Evolutionary conservation across 202 grass and related monocot genomes (phyloP).

Genomic region (Cymbopogon flexuosus): DNA sequence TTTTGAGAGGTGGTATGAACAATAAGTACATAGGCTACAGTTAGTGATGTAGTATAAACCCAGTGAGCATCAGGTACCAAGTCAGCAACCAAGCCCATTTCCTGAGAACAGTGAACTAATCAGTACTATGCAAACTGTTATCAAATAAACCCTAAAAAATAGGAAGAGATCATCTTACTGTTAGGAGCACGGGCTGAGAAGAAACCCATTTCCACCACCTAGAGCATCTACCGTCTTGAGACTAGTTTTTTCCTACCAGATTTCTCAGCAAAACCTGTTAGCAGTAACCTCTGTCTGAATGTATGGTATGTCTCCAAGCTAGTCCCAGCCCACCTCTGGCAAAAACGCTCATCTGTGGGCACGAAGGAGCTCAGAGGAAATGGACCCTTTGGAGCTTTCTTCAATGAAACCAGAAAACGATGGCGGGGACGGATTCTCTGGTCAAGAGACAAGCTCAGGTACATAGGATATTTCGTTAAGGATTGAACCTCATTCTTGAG

Average conservation of each 20-base stretch:
- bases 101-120: constrained; percentile 37
- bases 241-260: constrained; percentile 49
- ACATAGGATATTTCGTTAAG: constrained; percentile 91
- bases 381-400: constrained; percentile 87
- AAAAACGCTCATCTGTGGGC: constrained; percentile 81
- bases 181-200: background rate
- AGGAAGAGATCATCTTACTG: constrained; percentile 25
- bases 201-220: background rate
- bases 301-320: constrained; percentile 78
- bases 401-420: constrained; percentile 79
- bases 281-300: constrained; percentile 68
- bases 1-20: constrained; percentile 1
- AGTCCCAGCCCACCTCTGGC: constrained; percentile 83
- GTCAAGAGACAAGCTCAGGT: constrained; percentile 87
- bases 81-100: constrained; percentile 18
- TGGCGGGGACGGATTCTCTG: constrained; percentile 93
- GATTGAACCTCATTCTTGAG: constrained; percentile 76
- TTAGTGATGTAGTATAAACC: constrained; percentile 27
- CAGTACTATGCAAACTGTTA: constrained; percentile 5
- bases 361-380: constrained; percentile 91
- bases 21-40: constrained; percentile 2
- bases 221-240: constrained; percentile 28
- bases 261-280: constrained; percentile 52
- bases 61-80: background rate
- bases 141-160: background rate